Evolutionary conservation across 371 early-diverging fungal species (phyloP).

Genomic region (Apophysomyces variabilis): DNA sequence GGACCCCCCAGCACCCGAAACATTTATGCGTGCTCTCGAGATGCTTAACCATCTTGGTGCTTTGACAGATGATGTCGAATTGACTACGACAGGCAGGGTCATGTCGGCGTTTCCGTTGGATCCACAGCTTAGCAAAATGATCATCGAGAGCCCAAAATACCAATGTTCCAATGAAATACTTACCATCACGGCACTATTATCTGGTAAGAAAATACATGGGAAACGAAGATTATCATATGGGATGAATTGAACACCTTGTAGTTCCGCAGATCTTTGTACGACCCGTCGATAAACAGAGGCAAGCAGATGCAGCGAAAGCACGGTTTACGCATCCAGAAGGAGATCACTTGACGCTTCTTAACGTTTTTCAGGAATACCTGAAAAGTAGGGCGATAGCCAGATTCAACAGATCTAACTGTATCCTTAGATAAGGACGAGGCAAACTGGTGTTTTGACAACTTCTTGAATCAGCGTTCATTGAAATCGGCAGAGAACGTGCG

Average conservation of each 20-base stretch:
- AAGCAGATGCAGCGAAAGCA: slow-evolving; percentile 70
- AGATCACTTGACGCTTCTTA: slow-evolving; percentile 82
- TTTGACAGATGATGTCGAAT: slow-evolving; percentile 83
- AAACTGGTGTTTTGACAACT: slow-evolving; percentile 89
- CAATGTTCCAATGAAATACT: slow-evolving; percentile 92
- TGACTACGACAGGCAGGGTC: slow-evolving; percentile 78
- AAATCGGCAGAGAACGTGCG: slow-evolving; percentile 80
- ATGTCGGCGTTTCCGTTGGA: slow-evolving; percentile 94
- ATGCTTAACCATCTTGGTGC: slow-evolving; percentile 88
- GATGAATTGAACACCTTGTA: background rate
- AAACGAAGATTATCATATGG: too few relatives aligned
- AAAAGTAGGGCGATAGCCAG: slow-evolving; percentile 66
- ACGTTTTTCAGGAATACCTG: slow-evolving; percentile 68
- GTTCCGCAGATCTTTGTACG: slow-evolving; percentile 71
- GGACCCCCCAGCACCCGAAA: slow-evolving; percentile 94
- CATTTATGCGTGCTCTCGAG: slow-evolving; percentile 91
- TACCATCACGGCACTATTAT: slow-evolving; percentile 92
- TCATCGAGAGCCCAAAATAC: slow-evolving; percentile 83
- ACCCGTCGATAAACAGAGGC: slow-evolving; percentile 76
- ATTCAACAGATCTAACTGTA: background rate
- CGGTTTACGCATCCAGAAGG: slow-evolving; percentile 65
- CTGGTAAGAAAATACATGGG: slow-evolving; percentile 36
- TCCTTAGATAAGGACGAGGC: background rate
- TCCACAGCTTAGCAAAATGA: slow-evolving; percentile 85
- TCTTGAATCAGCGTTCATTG: slow-evolving; percentile 76